phyloP scores from a whole-genome alignment of 352 stramenopile genomes.

The Blastocystis sp. region DNA sequence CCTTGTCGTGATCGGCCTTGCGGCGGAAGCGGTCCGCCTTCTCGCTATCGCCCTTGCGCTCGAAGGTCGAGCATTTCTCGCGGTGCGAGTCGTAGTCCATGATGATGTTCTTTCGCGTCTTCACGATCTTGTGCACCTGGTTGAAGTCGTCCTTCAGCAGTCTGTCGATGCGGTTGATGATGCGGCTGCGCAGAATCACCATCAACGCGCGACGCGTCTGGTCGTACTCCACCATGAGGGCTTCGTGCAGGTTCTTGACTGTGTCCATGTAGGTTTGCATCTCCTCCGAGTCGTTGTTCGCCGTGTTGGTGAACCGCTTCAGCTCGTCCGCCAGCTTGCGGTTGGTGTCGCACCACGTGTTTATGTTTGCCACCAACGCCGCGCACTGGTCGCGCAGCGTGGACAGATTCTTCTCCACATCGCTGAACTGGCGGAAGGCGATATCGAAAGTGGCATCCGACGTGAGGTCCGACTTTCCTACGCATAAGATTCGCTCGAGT shows the following conservation, averaged over 20 bases:
- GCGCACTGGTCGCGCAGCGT: slow-evolving; percentile 38
- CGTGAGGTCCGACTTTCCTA: slow-evolving; percentile 28
- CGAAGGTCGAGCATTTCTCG: slow-evolving; percentile 11
- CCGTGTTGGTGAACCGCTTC: slow-evolving; percentile 46
- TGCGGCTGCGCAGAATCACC: slow-evolving; percentile 28
- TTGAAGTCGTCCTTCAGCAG: slow-evolving; percentile 62
- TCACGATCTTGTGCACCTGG: slow-evolving; percentile 49
- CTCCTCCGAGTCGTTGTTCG: slow-evolving; percentile 4
- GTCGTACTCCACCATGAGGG: slow-evolving; percentile 47
- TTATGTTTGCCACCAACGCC: slow-evolving; percentile 45
- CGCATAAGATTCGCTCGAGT: too few species aligned
- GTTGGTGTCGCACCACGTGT: slow-evolving; percentile 53
- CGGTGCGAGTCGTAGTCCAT: slow-evolving; percentile 1
- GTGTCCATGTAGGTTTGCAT: slow-evolving; percentile 35
- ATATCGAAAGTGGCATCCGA: slow-evolving; percentile 55
- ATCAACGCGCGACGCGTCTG: slow-evolving; percentile 47
- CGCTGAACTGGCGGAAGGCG: slow-evolving; percentile 49
- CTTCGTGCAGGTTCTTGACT: slow-evolving; percentile 33
- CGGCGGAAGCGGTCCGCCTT: slow-evolving; percentile 58
- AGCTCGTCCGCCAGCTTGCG: slow-evolving; percentile 16
- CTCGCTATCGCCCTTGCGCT: slow-evolving; percentile 40
- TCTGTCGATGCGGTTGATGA: slow-evolving; percentile 50
- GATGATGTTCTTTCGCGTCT: slow-evolving; percentile 57
- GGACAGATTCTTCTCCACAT: slow-evolving; percentile 54
- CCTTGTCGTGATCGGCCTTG: slow-evolving; percentile 64